These are phyloP conservation scores for Colletotrichum lini DNA, from an alignment of 2,329 filamentous ascomycete genomes.

Conservation along the genomic window DNA sequence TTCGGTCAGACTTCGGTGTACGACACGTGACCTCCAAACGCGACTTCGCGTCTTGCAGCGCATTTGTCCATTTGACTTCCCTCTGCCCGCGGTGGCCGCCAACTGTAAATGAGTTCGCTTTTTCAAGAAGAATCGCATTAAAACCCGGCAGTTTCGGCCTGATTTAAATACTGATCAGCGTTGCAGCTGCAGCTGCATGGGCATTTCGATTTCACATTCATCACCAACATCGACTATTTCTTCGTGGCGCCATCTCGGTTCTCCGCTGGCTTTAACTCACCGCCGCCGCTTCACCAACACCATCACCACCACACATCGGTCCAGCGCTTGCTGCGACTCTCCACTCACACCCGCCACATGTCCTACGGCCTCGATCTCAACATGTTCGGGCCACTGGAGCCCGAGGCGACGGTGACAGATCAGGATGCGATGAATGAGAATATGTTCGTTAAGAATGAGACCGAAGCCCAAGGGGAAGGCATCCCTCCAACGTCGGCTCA, in stretches of 20 bases:
- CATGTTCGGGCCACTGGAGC: constrained; percentile 2
- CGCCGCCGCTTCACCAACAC: too few species aligned
- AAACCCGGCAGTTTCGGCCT: too few species aligned
- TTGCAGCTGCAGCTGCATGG: background rate
- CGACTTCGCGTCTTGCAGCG: constrained; percentile 27
- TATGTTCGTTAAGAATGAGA: background rate
- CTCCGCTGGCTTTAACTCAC: background rate
- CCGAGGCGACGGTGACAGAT: background rate
- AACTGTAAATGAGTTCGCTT: background rate
- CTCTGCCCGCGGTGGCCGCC: background rate
- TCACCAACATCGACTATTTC: too few species aligned
- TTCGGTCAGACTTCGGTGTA: background rate
- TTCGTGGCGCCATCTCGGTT: background rate
- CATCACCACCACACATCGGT: background rate
- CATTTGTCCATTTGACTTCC: constrained; percentile 4
- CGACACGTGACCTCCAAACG: background rate
- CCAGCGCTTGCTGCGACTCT: background rate
- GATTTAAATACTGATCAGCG: background rate
- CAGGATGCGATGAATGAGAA: background rate
- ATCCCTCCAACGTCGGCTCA: background rate
- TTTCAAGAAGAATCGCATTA: background rate
- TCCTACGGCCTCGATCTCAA: background rate
- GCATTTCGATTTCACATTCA: background rate
- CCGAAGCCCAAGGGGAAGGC: background rate
- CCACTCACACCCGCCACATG: background rate